Evolutionary conservation across 2,329 filamentous ascomycete genomes (phyloP).

Genomic region (Ceratocystis alfenasii): DNA sequence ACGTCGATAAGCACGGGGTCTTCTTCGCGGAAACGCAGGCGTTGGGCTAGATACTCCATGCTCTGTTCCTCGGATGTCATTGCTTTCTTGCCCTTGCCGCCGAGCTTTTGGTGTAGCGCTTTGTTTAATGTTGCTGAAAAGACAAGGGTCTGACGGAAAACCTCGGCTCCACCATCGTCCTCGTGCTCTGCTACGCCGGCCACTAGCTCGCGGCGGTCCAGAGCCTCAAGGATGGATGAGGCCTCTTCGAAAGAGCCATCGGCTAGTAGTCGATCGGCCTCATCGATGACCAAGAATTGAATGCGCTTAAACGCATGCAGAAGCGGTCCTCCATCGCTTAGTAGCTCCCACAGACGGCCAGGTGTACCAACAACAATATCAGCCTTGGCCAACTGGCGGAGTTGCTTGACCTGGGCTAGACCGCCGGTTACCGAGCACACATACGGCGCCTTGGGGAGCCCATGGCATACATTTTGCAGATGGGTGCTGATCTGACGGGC

Average conservation of each 20-base stretch:
- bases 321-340: conserved; percentile 61
- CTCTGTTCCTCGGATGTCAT: conserved; percentile 57
- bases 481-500: conserved; percentile 85
- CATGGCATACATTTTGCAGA: conserved; percentile 59
- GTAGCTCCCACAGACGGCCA: conserved; percentile 85
- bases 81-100: conserved; percentile 53
- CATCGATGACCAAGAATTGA: conserved; percentile 78
- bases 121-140: conserved; percentile 97
- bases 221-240: conserved; percentile 68
- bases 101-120: conserved; percentile 77
- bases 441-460: conserved; percentile 49
- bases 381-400: conserved; percentile 67
- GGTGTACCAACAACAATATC: conserved; percentile 92
- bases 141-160: conserved; percentile 70
- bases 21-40: conserved; percentile 74
- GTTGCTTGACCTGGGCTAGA: conserved; percentile 87
- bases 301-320: conserved; percentile 60
- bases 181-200: conserved; percentile 39
- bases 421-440: conserved; percentile 89
- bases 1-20: conserved; percentile 85
- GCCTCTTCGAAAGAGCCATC: conserved; percentile 93
- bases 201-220: conserved; percentile 54
- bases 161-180: conserved; percentile 36
- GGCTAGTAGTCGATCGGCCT: conserved; percentile 82
- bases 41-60: conserved; percentile 60